phyloP scores from a whole-genome alignment of 352 stramenopile species.

The Phytophthora palmivora region DNA sequence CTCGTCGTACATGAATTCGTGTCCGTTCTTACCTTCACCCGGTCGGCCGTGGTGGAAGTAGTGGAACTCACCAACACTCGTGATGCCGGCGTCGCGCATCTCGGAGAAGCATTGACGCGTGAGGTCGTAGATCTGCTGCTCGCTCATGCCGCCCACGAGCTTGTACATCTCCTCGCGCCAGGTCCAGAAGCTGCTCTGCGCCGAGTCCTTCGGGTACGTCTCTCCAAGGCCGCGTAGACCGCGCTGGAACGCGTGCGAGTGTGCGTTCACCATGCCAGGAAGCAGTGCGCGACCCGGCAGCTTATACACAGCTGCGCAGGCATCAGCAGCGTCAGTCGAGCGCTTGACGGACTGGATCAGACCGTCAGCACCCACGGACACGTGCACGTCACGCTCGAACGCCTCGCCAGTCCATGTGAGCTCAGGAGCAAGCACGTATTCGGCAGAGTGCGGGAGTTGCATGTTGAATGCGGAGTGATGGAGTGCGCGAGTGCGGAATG shows the following conservation, averaged over 20 bases:
- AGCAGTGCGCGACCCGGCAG: conserved; percentile 62
- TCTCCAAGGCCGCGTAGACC: conserved; percentile 76
- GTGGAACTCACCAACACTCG: conserved; percentile 81
- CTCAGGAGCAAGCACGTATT: conserved; percentile 67
- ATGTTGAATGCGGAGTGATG: conserved; percentile 32
- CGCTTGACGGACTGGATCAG: conserved; percentile 48
- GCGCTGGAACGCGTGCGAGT: conserved; percentile 84
- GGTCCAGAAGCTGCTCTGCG: conserved; percentile 78
- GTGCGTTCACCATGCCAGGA: conserved; percentile 82
- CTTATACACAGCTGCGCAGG: conserved; percentile 27
- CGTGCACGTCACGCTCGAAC: conserved; percentile 61
- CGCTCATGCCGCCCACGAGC: conserved; percentile 70
- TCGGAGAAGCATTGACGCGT: conserved; percentile 82
- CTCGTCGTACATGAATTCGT: conserved; percentile 73
- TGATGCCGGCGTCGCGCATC: conserved; percentile 81
- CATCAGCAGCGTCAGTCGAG: neutral
- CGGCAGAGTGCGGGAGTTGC: conserved; percentile 23
- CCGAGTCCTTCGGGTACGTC: conserved; percentile 63
- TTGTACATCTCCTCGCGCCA: conserved; percentile 89
- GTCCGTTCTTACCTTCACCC: conserved; percentile 40
- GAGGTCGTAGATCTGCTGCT: conserved; percentile 68
- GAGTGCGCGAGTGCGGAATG: conserved; percentile 10
- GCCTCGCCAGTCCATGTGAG: conserved; percentile 70
- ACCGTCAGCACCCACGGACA: conserved; percentile 59
- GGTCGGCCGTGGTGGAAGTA: conserved; percentile 77